A percentile compares a stretch with the other conserved stretches of the same genome.
Evolutionary conservation across 805 yeast genomes (phyloP).

Genomic region (Candida methanosorbosa): DNA sequence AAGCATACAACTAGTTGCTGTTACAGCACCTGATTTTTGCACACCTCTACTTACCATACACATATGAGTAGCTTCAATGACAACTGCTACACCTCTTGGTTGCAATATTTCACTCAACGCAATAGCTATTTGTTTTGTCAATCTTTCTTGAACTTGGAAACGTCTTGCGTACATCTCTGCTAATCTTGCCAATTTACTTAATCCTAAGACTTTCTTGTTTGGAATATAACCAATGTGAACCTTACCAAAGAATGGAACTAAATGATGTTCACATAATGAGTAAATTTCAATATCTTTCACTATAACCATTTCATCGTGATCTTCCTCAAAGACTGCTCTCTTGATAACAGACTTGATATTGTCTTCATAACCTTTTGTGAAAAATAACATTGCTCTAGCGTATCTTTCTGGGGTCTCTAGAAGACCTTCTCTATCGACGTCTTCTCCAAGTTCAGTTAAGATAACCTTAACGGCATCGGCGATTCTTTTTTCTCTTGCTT

Average conservation of each 20-base stretch:
- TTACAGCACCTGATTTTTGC: constrained; percentile 88
- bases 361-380: constrained; percentile 95
- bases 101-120: constrained; percentile 84
- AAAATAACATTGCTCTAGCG: constrained; percentile 91
- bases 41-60: constrained; percentile 99
- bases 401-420: constrained; percentile 92
- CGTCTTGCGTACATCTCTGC: constrained; percentile 97
- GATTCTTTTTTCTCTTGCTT: constrained; percentile 63
- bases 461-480: constrained; percentile 78
- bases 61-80: constrained; percentile 97
- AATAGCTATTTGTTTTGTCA: constrained; percentile 96
- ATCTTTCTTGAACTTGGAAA: constrained; percentile 94
- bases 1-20: constrained; percentile 94
- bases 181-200: constrained; percentile 85
- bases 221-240: constrained; percentile 98
- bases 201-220: constrained; percentile 83
- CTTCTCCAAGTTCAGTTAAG: constrained; percentile 84
- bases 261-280: constrained; percentile 93
- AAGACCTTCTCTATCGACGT: constrained; percentile 78
- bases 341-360: constrained; percentile 88
- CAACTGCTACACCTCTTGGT: constrained; percentile 97
- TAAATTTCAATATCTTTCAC: constrained; percentile 90
- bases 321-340: constrained; percentile 94
- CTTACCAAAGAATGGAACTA: constrained; percentile 96
- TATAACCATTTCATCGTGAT: constrained; percentile 98